Base-by-base conservation (phyloP, 2,329 filamentous ascomycete genomes). In the Neoscytalidium dimidiatum region DNA sequence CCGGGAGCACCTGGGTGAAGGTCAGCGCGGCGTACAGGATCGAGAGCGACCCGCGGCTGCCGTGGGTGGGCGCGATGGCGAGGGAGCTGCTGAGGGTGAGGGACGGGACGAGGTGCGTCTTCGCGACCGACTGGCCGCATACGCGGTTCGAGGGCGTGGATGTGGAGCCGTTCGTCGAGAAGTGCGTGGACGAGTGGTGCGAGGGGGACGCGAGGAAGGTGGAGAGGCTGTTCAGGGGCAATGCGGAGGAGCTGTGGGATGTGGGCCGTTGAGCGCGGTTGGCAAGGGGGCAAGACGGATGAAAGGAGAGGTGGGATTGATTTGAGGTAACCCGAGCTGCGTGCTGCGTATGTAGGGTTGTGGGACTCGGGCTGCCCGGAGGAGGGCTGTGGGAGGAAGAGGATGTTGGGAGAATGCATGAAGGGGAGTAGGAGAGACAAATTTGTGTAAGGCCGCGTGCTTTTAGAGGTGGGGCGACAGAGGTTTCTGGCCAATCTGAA, bases 111-210 rank as follows among this genome's bases (percentile, higher is more conserved):
- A 73, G 73, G 4, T 77, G 86, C 11, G 81, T 88, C 0, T 89
- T 86, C 72, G 86, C 85, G 1, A 86, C 85, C 0, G 86, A 89
- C 69, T 89, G 86, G 87, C 87, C 87, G 21, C 86, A 89, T 72
- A 89, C 87, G 3, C 78, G 86, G 13, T 88, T 85, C 66, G 83
- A 87, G 23, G 82, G 82, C 2, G 68, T 87, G 2, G 82, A 89
- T 69, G 84, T 88, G 23, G 77, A 72, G 52, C 83, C 82, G 0
- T 88, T 85, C 71, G 79, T 86, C 29, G 79, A 86, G 65, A 78
- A 74, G 61, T 84, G 85, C 56, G 71, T 88, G 63, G 77, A n/a
- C n/a, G n/a, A 82, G 14, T 84, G 85, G 80, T 86, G 84, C 68
- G 79, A 76, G 1, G 75, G 78, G 1, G 77, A 83, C 62, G 74